A percentile compares a stretch with the other conserved stretches of the same genome.
phyloP scores from a whole-genome alignment of 805 yeast genomes.

The Barnettozyma sucrosica region DNA sequence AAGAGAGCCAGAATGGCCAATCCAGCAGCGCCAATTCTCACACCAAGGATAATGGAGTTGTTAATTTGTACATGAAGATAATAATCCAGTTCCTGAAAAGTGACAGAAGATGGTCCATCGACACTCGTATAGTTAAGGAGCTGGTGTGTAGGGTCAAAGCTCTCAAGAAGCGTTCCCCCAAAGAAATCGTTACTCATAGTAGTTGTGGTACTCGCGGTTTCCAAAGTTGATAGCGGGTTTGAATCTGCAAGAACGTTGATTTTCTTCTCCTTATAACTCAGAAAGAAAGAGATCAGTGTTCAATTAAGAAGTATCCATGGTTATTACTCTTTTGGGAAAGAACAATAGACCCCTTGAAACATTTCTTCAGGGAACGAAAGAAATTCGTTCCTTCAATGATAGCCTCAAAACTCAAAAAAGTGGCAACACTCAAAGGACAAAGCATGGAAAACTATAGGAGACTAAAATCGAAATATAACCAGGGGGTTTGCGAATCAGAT shows the following conservation, averaged over 20 bases:
- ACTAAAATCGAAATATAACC: too few species aligned
- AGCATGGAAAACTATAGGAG: too few species aligned
- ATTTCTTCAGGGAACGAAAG: neutral
- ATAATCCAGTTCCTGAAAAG: constrained; percentile 39
- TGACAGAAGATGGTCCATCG: constrained; percentile 33
- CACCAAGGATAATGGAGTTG: constrained; percentile 46
- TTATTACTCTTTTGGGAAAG: constrained; percentile 6
- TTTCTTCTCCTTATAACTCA: neutral
- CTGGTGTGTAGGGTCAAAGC: constrained; percentile 23
- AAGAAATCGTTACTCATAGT: constrained; percentile 6
- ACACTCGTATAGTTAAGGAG: constrained; percentile 37
- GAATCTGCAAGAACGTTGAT: neutral
- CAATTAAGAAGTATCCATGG: neutral
- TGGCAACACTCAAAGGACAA: too few species aligned
- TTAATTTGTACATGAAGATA: constrained; percentile 30
- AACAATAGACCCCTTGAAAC: constrained; percentile 4
- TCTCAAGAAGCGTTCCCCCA: constrained; percentile 7
- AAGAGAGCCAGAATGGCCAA: constrained; percentile 42
- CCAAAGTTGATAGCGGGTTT: neutral
- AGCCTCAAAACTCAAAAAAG: neutral
- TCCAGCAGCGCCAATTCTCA: constrained; percentile 51
- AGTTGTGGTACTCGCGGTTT: neutral
- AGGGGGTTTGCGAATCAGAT: too few species aligned
- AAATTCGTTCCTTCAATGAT: neutral
- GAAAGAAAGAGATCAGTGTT: neutral